These are phyloP conservation scores for Mucor irregularis DNA, from an alignment of 371 early-diverging fungal species.

Conservation along the genomic window DNA sequence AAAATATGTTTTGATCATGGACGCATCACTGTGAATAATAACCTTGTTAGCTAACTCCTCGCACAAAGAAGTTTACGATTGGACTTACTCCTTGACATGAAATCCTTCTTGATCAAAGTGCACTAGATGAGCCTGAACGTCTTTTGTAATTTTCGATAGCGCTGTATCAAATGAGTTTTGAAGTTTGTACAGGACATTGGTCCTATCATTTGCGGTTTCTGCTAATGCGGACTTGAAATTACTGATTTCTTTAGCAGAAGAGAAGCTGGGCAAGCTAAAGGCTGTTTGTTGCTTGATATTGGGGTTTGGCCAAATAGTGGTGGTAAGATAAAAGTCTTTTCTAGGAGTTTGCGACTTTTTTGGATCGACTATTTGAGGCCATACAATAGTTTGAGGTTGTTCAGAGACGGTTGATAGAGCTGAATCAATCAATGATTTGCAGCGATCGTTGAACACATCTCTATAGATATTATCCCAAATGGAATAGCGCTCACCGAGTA, in stretches of 20 bases:
- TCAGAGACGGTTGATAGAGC: slow-evolving; percentile 27
- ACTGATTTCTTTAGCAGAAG: slow-evolving; percentile 28
- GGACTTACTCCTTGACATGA: slow-evolving; percentile 25
- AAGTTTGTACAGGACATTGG: slow-evolving; percentile 12
- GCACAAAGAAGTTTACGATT: too few relatives aligned
- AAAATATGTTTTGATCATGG: slow-evolving; percentile 28
- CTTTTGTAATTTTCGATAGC: slow-evolving; percentile 17
- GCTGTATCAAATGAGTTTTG: slow-evolving; percentile 28
- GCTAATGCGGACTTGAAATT: slow-evolving; percentile 25
- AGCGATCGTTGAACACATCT: slow-evolving; percentile 33
- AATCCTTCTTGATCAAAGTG: slow-evolving; percentile 20
- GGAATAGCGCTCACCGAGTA: slow-evolving; percentile 32
- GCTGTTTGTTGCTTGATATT: slow-evolving; percentile 3
- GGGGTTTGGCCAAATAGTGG: slow-evolving; percentile 21
- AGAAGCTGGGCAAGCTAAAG: slow-evolving; percentile 25
- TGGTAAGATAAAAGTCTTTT: slow-evolving; percentile 10
- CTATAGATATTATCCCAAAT: slow-evolving; percentile 46
- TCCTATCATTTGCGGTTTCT: slow-evolving; percentile 30
- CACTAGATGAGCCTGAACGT: slow-evolving; percentile 19
- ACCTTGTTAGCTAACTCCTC: background rate
- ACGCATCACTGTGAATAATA: slow-evolving; percentile 23
- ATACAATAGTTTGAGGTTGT: slow-evolving; percentile 38
- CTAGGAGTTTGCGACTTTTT: background rate
- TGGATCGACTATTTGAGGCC: slow-evolving; percentile 28
- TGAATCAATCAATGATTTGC: slow-evolving; percentile 35